These are phyloP conservation scores for Amniculicola lignicola DNA, from an alignment of 495 filamentous ascomycete species.

Conservation along the genomic window DNA sequence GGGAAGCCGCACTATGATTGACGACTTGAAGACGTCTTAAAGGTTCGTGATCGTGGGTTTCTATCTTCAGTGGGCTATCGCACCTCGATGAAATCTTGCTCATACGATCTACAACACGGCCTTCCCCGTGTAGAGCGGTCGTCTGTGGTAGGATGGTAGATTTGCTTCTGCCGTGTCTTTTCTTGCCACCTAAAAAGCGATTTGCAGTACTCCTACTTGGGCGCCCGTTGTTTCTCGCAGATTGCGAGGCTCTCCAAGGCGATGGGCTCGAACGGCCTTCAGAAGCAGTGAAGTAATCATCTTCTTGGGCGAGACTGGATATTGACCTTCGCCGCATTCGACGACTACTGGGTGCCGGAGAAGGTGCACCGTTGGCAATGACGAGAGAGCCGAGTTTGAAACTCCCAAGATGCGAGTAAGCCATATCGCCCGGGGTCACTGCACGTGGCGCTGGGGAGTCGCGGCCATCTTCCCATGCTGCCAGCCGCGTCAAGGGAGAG, in stretches of 20 bases:
- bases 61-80: conserved; percentile 25
- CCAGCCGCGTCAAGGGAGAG: conserved; percentile 26
- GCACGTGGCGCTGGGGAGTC: conserved; percentile 27
- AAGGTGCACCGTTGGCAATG: conserved; percentile 43
- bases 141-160: too few species aligned
- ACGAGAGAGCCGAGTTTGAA: conserved; percentile 40
- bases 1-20: conserved; percentile 25
- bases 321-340: conserved; percentile 10
- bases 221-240: not conserved
- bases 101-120: too few species aligned
- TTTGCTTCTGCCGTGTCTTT: too few species aligned
- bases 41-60: not conserved
- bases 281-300: conserved; percentile 37
- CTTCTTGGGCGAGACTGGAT: conserved; percentile 19
- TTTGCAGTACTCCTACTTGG: conserved; percentile 24
- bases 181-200: too few species aligned
- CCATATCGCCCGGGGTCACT: conserved; percentile 38
- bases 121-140: too few species aligned
- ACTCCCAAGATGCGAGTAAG: conserved; percentile 37
- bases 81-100: conserved; percentile 3
- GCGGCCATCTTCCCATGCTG: conserved; percentile 31
- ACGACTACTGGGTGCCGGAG: conserved; percentile 37
- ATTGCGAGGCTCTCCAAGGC: not conserved
- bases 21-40: conserved; percentile 9
- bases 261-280: conserved; percentile 17